Base-by-base conservation (phyloP, 441 rosid species). In the Brassica balearica region DNA sequence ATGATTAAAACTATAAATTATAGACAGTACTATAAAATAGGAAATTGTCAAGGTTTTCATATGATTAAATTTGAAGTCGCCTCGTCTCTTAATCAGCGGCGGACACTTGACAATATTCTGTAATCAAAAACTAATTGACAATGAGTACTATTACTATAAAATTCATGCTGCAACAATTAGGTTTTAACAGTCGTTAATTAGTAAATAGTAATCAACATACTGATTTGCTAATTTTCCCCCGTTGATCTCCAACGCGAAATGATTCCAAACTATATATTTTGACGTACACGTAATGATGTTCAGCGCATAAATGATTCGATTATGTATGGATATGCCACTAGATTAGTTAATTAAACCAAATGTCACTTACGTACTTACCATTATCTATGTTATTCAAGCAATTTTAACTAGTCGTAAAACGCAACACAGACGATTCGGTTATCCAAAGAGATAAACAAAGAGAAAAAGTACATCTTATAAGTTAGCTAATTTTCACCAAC, bases 201-300 rank as follows among this genome's bases (percentile, higher is more conserved):
- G 68, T 67, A 46, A 46, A 10, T 46, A 43, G 20, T 60, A 46
- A 43, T 68, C 68, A 8, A 65, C 77, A 4, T 65, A 66, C 23
- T 23, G 58, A 25, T 68, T 17, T 58, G n/a, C 22, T 19, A 67
- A 2, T 27, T 11, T 19, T 8, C 5, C 8, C 36, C 5, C 4
- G 1, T 4, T 41, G 19, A 6, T 56, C 6, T n/a, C 14, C 55
- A 12, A 43, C 46, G 46, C 46, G 46, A 38, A 8, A 38, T 38
- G 46, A 60, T 17, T 17, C 19, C 41, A 36, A 71, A 23, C 23
- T 53, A 12, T 55, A 17, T 61, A 55, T 56, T 23, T 74, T 38
- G 71, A 34, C 65, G 77, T 74, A 65, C 72, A 74, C 56, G 77
- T 74, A 68, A 53, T 64, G 29, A 56, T 71, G 53, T 27, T 65